Evolutionary conservation across 2,329 filamentous ascomycete species (phyloP).

Genomic region (Aspergillus sp.): DNA sequence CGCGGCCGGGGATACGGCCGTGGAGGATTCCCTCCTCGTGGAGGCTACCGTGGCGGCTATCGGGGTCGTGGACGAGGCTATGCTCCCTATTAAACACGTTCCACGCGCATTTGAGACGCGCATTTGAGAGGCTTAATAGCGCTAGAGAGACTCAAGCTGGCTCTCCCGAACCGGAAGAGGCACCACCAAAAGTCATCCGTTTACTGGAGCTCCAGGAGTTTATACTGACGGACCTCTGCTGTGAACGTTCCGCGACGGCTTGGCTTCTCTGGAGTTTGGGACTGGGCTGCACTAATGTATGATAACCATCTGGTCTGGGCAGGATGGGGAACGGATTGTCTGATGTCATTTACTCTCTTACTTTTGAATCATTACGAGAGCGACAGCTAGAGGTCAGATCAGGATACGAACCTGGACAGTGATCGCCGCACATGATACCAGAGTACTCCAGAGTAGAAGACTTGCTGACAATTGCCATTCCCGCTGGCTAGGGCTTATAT

Average conservation of each 20-base stretch:
- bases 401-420: background rate
- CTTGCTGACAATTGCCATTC: background rate
- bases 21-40: slow-evolving; percentile 53
- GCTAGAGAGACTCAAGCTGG: slow-evolving; percentile 10
- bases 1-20: slow-evolving; percentile 57
- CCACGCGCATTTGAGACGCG: background rate
- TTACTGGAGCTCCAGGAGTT: slow-evolving; percentile 8
- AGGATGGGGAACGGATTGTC: slow-evolving; percentile 27
- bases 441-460: background rate
- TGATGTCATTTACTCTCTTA: slow-evolving; percentile 27
- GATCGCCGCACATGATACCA: background rate
- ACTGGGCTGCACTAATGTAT: slow-evolving; percentile 35
- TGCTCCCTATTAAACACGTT: slow-evolving; percentile 47
- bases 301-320: slow-evolving; percentile 37
- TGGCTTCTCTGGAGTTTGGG: slow-evolving; percentile 37
- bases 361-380: slow-evolving; percentile 13
- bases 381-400: background rate
- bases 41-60: slow-evolving; percentile 64
- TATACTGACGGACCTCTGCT: slow-evolving; percentile 20
- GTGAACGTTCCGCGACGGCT: slow-evolving; percentile 24
- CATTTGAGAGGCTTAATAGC: background rate
- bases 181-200: slow-evolving; percentile 9
- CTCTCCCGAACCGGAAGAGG: slow-evolving; percentile 10
- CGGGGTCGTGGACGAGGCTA: slow-evolving; percentile 52
- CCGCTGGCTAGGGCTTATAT: background rate